A percentile compares a stretch with the other conserved stretches of the same genome.
Conservation (phyloP, 805 yeast genomes). For the Yueomyces sp. region DNA sequence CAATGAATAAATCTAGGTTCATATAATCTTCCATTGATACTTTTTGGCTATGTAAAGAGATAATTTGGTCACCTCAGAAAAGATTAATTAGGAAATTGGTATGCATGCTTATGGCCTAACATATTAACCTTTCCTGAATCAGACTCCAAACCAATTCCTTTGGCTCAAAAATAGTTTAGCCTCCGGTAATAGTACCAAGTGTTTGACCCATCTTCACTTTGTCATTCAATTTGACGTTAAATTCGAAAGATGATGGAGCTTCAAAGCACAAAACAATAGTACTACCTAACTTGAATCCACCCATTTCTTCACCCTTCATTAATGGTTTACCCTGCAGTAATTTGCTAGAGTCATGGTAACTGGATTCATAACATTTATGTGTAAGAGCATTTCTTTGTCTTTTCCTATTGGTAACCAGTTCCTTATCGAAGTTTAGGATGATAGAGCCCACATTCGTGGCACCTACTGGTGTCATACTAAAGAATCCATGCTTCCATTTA, state of each 20-base stretch:
- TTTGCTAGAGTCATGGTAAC: slow-evolving; percentile 66
- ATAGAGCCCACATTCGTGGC: slow-evolving; percentile 98
- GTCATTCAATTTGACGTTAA: slow-evolving; percentile 58
- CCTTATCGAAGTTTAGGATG: slow-evolving; percentile 80
- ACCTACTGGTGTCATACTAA: slow-evolving; percentile 98
- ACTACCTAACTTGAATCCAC: slow-evolving; percentile 91
- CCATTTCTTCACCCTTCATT: slow-evolving; percentile 86
- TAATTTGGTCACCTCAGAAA: too few species aligned
- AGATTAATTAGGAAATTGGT: too few species aligned
- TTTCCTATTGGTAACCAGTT: slow-evolving; percentile 68
- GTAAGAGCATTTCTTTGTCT: slow-evolving; percentile 37
- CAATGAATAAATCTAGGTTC: too few species aligned
- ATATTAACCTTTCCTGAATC: too few species aligned
- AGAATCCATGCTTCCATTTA: slow-evolving; percentile 92
- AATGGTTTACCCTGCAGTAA: slow-evolving; percentile 79
- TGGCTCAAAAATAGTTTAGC: too few species aligned
- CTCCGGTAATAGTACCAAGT: neutral
- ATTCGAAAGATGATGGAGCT: slow-evolving; percentile 74
- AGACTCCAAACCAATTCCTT: too few species aligned
- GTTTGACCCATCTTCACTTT: slow-evolving; percentile 60
- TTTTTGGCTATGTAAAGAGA: too few species aligned
- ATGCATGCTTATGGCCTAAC: too few species aligned
- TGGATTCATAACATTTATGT: slow-evolving; percentile 87
- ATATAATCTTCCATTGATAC: too few species aligned
- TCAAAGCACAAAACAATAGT: slow-evolving; percentile 96